Base-by-base conservation (phyloP, 2,329 filamentous ascomycete species). In the Calonectria ilicicola region DNA sequence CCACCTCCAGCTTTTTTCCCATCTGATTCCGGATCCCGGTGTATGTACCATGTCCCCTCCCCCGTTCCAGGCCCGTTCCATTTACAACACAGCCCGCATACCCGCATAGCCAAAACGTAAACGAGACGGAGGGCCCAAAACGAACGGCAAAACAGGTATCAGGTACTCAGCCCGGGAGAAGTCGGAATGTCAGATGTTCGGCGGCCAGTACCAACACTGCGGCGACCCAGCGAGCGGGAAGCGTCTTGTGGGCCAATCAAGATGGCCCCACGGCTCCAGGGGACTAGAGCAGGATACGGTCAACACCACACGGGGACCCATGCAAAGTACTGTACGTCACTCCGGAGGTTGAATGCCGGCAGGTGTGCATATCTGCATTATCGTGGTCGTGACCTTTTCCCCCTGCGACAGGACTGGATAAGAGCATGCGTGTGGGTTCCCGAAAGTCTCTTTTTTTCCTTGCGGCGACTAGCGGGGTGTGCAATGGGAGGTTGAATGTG, bases 91-190 rank as follows among this genome's bases (percentile, higher is more conserved):
- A 71, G 69, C 69, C 75, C 67, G 74, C 42, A 70, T 68, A 44
- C 76, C 76, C 68, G 69, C 75, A 78, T 76, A 65, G 66, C 67
- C 69, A 72, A 71, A 79, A 79, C 77, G 77, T 78, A 78, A 77
- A 73, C 56, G 49, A 73, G 72, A 79, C 77, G 76, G 77, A 78
- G 58, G 49, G 32, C n/a, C 14, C 38, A 60, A 38, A 69, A 73
- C 49, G 73, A 74, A 78, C 73, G 75, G 76, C 58, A 27, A 63
- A 46, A 63, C 26, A 29, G 17, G 56, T 51, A 47, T 21, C 17
- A 68, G 27, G 51, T 26, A 67, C 26, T 47, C 51, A 19, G 32
- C 12, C 75, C 77, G 77, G 77, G 68, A 68, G 65, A 79, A 73
- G 46, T 78, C 77, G 77, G 77, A 70, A 79, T 38, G 32, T 29